Evolutionary conservation across 108 stramenopile genomes (phyloP).

Genomic region (Nitzschia sp.): DNA sequence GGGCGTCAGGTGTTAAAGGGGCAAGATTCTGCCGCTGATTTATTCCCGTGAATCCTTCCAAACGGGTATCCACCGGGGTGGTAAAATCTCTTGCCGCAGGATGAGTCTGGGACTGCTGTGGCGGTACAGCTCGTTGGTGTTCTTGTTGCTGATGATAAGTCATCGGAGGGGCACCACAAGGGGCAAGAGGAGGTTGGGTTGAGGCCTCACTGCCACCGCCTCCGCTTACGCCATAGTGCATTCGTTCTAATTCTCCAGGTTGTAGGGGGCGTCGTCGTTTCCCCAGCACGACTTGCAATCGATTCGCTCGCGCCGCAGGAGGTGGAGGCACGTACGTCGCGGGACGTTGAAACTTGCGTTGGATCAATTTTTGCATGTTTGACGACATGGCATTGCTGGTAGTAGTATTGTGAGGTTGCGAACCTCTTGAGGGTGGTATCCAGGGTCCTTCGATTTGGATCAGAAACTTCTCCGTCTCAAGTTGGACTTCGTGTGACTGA

Average conservation of each 20-base stretch:
- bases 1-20: no score
- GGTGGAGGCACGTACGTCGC: slow-evolving; percentile 42
- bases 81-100: no score
- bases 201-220: no score
- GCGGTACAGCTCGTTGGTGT: no score
- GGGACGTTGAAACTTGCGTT: slow-evolving; percentile 65
- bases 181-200: no score
- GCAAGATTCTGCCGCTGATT: no score
- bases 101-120: no score
- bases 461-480: slow-evolving; percentile 49
- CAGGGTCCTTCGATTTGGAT: slow-evolving; percentile 55
- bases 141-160: no score
- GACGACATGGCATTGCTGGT: slow-evolving; percentile 2
- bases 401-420: no score
- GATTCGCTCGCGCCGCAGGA: slow-evolving; percentile 19
- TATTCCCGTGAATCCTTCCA: no score
- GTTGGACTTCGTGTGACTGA: slow-evolving; percentile 23
- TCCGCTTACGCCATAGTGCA: slow-evolving; percentile 46
- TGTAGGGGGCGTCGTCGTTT: slow-evolving; percentile 47
- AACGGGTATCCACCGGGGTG: no score
- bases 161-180: no score
- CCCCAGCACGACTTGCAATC: slow-evolving; percentile 13
- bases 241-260: slow-evolving; percentile 44
- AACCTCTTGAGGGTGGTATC: slow-evolving; percentile 11
- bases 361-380: slow-evolving; percentile 64